These are phyloP conservation scores for Durio zibethinus DNA, from an alignment of 345 rosid genomes.

Conservation along the genomic window DNA sequence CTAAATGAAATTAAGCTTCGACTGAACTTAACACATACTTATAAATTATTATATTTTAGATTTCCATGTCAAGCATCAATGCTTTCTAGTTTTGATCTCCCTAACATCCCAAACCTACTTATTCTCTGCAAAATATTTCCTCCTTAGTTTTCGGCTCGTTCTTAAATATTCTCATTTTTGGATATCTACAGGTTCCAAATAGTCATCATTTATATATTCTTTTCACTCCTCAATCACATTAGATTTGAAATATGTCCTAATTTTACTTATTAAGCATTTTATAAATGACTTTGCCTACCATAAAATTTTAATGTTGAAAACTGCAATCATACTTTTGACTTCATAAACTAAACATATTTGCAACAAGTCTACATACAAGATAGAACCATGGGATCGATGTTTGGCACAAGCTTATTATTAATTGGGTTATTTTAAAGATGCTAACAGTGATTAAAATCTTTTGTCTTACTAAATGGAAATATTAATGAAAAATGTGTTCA, in stretches of 20 bases:
- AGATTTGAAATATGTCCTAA: background rate
- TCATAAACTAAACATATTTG: background rate
- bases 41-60: no score
- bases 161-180: background rate
- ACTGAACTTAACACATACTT: background rate
- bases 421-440: background rate
- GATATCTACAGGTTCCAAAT: background rate
- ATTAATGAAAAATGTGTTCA: background rate
- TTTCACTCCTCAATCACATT: background rate
- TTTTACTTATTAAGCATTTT: background rate
- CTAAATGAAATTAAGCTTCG: background rate
- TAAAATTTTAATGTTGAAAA: background rate
- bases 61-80: background rate
- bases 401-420: background rate
- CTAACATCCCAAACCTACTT: background rate
- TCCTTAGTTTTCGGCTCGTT: background rate
- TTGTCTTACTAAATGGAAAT: background rate
- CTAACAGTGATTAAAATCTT: background rate
- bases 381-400: background rate
- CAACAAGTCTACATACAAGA: background rate
- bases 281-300: background rate
- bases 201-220: background rate
- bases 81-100: background rate
- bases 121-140: background rate
- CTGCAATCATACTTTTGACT: background rate